A percentile compares a stretch with the other conserved stretches of the same genome.
phyloP scores from a whole-genome alignment of 2,329 filamentous ascomycete species.

The Albophoma yamanashiensis region DNA sequence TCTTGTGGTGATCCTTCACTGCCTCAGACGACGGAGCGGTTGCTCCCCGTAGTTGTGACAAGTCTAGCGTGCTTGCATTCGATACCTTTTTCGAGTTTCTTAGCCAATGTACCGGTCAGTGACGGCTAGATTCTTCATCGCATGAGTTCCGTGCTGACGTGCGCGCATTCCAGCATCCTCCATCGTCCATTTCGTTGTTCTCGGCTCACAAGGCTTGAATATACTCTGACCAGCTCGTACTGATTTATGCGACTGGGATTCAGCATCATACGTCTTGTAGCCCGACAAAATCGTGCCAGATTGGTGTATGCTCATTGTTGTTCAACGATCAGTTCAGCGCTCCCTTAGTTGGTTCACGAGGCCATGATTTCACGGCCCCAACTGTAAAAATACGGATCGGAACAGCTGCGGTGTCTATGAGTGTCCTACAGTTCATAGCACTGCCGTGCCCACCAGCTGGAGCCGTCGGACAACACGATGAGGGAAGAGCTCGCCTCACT shows the following conservation, averaged over 20 bases:
- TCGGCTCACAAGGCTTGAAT: background rate
- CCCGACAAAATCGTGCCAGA: too few species aligned
- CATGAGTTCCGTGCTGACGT: background rate
- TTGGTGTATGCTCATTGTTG: background rate
- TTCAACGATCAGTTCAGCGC: too few species aligned
- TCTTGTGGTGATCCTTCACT: constrained; percentile 45
- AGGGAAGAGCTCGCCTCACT: background rate
- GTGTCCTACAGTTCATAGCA: background rate
- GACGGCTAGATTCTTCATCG: background rate
- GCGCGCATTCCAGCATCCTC: background rate
- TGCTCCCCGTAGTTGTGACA: background rate
- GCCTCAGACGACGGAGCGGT: background rate
- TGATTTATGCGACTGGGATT: background rate
- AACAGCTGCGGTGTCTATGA: background rate
- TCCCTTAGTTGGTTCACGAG: background rate
- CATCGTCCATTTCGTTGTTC: background rate
- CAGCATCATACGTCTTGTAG: background rate
- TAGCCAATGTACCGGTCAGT: background rate
- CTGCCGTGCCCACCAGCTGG: background rate
- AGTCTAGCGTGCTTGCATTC: background rate
- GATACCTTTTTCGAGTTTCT: background rate
- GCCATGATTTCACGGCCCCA: background rate
- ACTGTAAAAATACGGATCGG: background rate
- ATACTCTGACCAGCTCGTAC: background rate
- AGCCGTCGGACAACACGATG: background rate